Conservation (phyloP, 768 basidiomycete genomes). For the Lepiota venenata region DNA sequence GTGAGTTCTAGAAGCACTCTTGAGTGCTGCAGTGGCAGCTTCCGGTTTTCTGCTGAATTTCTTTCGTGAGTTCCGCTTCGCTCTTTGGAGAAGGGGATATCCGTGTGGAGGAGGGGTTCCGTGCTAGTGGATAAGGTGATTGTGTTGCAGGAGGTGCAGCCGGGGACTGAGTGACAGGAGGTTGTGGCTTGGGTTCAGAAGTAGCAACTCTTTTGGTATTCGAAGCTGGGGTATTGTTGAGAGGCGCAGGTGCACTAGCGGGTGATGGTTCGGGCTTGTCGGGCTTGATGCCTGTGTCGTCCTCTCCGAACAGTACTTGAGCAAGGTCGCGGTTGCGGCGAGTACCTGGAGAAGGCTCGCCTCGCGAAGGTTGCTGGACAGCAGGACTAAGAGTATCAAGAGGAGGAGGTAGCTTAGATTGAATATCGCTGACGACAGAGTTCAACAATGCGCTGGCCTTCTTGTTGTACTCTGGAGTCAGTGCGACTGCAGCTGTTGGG, state of each 20-base stretch:
- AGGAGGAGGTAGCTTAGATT: constrained; percentile 24
- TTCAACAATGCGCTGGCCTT: constrained; percentile 68
- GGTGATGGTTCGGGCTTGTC: constrained; percentile 11
- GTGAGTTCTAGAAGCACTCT: constrained; percentile 40
- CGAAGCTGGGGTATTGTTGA: background rate
- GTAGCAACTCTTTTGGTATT: background rate
- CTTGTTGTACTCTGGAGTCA: constrained; percentile 39
- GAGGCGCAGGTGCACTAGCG: background rate
- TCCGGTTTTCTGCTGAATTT: constrained; percentile 68
- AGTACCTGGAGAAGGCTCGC: constrained; percentile 29
- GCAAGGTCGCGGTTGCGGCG: constrained; percentile 74
- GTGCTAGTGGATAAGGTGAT: constrained; percentile 33
- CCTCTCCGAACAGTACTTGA: constrained; percentile 67
- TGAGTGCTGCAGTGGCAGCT: constrained; percentile 62
- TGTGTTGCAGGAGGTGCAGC: constrained; percentile 23
- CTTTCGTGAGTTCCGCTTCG: constrained; percentile 53
- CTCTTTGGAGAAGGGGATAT: constrained; percentile 43
- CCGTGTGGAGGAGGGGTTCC: constrained; percentile 40
- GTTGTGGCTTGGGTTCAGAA: background rate
- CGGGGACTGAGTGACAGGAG: constrained; percentile 15
- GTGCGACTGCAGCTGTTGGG: constrained; percentile 24
- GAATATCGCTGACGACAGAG: constrained; percentile 55
- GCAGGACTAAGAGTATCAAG: constrained; percentile 16
- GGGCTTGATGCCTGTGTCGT: constrained; percentile 20
- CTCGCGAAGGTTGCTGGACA: constrained; percentile 15